These are phyloP conservation scores for Pythium volutum DNA, from an alignment of 352 stramenopile genomes.

Conservation along the genomic window DNA sequence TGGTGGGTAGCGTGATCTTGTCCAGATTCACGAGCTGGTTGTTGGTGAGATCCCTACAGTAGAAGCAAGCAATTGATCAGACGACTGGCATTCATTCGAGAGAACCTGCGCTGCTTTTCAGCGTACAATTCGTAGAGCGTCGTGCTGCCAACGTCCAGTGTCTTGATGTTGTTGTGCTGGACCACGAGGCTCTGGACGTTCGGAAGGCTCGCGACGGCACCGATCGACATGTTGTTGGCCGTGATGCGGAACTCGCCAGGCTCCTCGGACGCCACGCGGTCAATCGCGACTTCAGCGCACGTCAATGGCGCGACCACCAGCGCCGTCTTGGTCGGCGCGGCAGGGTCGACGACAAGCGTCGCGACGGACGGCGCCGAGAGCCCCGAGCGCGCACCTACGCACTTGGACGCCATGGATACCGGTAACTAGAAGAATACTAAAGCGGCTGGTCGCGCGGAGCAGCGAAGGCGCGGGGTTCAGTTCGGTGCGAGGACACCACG, in stretches of 20 bases:
- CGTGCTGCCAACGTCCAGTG: conserved; percentile 29
- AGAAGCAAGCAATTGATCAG: not conserved
- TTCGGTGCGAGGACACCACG: no score
- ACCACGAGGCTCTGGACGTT: conserved; percentile 13
- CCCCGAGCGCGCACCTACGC: conserved; percentile 8
- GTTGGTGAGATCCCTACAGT: conserved; percentile 31
- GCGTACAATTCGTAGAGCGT: conserved; percentile 43
- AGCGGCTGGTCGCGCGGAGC: not conserved
- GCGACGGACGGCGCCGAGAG: conserved; percentile 1
- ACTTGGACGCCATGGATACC: conserved; percentile 9
- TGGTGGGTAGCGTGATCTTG: conserved; percentile 26
- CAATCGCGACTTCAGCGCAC: conserved; percentile 6
- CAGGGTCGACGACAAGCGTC: conserved; percentile 13
- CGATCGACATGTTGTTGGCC: conserved; percentile 9
- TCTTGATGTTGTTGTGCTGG: conserved; percentile 37
- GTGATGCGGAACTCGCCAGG: conserved; percentile 3
- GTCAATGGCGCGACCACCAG: conserved; percentile 1
- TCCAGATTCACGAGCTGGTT: conserved; percentile 31
- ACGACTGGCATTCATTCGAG: not conserved
- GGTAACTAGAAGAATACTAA: not conserved
- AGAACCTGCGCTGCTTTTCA: not conserved
- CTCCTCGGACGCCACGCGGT: conserved; percentile 1
- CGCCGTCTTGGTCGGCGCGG: not conserved
- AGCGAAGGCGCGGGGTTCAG: no score
- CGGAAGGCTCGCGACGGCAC: conserved; percentile 12